A percentile compares a stretch with the other conserved stretches of the same genome.
phyloP scores from a whole-genome alignment of 2,329 filamentous ascomycete genomes.

The Penicillium corylophilum region DNA sequence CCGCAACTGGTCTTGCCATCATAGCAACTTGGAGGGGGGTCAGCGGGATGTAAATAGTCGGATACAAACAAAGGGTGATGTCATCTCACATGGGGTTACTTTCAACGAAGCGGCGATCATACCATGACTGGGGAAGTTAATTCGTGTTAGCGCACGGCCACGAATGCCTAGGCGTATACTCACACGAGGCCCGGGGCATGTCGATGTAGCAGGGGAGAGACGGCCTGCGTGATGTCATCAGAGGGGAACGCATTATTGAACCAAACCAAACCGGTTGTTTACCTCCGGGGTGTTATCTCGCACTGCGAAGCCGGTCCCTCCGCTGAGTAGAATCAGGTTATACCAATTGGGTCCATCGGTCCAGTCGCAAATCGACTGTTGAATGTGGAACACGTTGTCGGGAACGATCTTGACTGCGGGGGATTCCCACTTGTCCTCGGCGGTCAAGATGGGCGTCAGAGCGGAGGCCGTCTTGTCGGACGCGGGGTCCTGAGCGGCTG shows the following conservation, averaged over 20 bases:
- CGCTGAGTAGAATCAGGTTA: slow-evolving; percentile 83
- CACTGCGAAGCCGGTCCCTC: slow-evolving; percentile 87
- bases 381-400: slow-evolving; percentile 73
- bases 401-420: slow-evolving; percentile 71
- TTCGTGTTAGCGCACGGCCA: slow-evolving; percentile 14
- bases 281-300: slow-evolving; percentile 89
- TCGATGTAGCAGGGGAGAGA: slow-evolving; percentile 75
- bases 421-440: slow-evolving; percentile 72
- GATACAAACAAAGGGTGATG: slow-evolving; percentile 10
- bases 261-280: slow-evolving; percentile 22
- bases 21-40: slow-evolving; percentile 69
- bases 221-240: slow-evolving; percentile 56
- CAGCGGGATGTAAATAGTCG: slow-evolving; percentile 21
- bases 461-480: slow-evolving; percentile 71
- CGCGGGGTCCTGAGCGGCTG: slow-evolving; percentile 74
- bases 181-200: slow-evolving; percentile 83
- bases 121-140: slow-evolving; percentile 60
- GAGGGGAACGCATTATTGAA: slow-evolving; percentile 3
- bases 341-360: slow-evolving; percentile 61
- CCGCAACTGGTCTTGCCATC: slow-evolving; percentile 93
- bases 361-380: slow-evolving; percentile 70
- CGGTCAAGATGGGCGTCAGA: slow-evolving; percentile 67
- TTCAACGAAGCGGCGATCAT: slow-evolving; percentile 84
- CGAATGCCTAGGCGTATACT: slow-evolving; percentile 37
- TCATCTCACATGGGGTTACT: slow-evolving; percentile 79